phyloP scores from a whole-genome alignment of 106 monocot species.

The Triglochin maritima region DNA sequence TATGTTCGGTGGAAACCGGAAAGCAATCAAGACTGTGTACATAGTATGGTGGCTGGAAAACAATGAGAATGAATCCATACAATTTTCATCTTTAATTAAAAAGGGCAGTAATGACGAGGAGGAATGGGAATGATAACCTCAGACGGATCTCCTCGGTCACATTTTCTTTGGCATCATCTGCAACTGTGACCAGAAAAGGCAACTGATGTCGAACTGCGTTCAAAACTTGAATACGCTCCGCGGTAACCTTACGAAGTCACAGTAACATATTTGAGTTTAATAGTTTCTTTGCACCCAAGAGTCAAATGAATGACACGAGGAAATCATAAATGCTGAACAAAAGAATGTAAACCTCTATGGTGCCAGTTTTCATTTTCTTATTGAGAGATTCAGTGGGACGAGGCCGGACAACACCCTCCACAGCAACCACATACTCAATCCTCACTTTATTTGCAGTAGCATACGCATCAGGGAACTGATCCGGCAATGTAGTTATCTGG shows the following conservation, averaged over 20 bases:
- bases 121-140: conserved; percentile 30
- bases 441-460: conserved; percentile 58
- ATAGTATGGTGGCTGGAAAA: too few species aligned
- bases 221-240: conserved; percentile 69
- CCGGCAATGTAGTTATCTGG: conserved; percentile 77
- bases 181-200: conserved; percentile 76
- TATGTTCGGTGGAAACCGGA: too few species aligned
- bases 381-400: conserved; percentile 68
- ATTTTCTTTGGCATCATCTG: conserved; percentile 63
- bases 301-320: too few species aligned
- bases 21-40: too few species aligned
- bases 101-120: neutral
- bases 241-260: conserved; percentile 40
- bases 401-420: conserved; percentile 62
- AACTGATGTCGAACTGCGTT: conserved; percentile 62
- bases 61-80: too few species aligned
- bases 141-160: conserved; percentile 90
- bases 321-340: neutral
- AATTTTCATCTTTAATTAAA: neutral
- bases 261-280: neutral
- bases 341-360: conserved; percentile 50
- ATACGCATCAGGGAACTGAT: conserved; percentile 67
- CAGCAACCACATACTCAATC: conserved; percentile 74
- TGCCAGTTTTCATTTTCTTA: conserved; percentile 94
- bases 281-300: too few species aligned